phyloP scores from a whole-genome alignment of 2,329 filamentous ascomycete species.

The Penicillium sclerotigenum region DNA sequence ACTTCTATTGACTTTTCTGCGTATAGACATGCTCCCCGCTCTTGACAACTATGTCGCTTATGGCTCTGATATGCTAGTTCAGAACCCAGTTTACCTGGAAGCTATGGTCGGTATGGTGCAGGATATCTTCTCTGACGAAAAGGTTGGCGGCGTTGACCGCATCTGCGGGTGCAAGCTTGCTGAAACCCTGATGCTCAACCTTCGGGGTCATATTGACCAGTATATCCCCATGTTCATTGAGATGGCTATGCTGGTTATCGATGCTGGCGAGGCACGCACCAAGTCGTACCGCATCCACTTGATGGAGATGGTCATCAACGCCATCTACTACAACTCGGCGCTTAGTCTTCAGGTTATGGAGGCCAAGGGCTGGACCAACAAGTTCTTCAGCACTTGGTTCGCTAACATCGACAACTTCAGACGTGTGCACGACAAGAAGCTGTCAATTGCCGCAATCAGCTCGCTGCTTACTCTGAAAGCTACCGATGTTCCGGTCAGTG shows the following conservation, averaged over 20 bases:
- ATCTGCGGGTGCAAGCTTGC: conserved; percentile 98
- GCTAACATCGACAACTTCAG: conserved; percentile 90
- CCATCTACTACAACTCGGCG: conserved; percentile 92
- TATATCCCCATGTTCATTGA: conserved; percentile 85
- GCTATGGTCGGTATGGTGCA: conserved; percentile 91
- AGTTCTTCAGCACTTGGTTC: conserved; percentile 99
- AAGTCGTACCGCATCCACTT: conserved; percentile 94
- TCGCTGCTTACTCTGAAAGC: conserved; percentile 75
- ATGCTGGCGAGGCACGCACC: conserved; percentile 71
- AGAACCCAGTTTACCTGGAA: conserved; percentile 81
- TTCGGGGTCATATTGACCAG: conserved; percentile 82
- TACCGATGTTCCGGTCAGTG: conserved; percentile 82
- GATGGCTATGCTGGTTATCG: conserved; percentile 79
- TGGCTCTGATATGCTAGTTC: conserved; percentile 72
- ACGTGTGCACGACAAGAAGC: conserved; percentile 96
- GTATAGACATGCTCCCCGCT: conserved; percentile 84
- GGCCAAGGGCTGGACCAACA: conserved; percentile 89
- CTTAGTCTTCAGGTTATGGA: conserved; percentile 86
- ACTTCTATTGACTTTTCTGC: conserved; percentile 14
- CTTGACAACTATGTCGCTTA: conserved; percentile 98
- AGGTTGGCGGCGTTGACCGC: conserved; percentile 87
- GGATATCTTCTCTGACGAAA: conserved; percentile 89
- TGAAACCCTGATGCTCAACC: conserved; percentile 94
- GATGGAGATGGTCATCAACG: conserved; percentile 99
- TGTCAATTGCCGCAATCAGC: conserved; percentile 91